Evolutionary conservation across 495 filamentous ascomycete species (phyloP), one percentile per base, ranked within the genome.

Genomic region (Sporormia fimetaria): DNA sequence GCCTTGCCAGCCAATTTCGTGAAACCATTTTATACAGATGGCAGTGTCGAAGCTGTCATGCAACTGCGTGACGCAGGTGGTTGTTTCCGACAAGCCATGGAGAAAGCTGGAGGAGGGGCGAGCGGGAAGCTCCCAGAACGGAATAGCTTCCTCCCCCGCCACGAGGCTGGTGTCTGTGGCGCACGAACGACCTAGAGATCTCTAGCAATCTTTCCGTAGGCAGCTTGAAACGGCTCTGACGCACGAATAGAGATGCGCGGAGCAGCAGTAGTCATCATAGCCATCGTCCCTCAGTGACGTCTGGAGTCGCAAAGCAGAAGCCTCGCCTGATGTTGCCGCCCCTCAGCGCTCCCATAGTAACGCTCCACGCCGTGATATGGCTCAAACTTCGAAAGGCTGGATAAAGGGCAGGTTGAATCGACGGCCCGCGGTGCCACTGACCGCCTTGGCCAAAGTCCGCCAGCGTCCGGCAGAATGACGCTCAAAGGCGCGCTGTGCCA

Each of bases 361-460:
- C 42, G 42, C 35, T 49, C 25, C 16, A 27, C 17, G 26, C 34
- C 18, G n/a, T n/a, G n/a, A n/a, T n/a, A n/a, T n/a, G n/a, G n/a
- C n/a, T n/a, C n/a, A n/a, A n/a, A n/a, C n/a, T n/a, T n/a, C n/a
- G n/a, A n/a, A n/a, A n/a, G n/a, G n/a, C n/a, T n/a, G n/a, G 33
- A 26, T 9, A 15, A 33, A 44, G n/a, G 46, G 47, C 40, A 51
- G 47, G 28, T 31, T 35, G 47, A 51, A 37, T 44, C 47, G 47
- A 39, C 47, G 47, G 47, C 41, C 47, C 47, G 47, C 25, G 2
- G 31, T 21, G 14, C 47, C 47, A 51, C 21, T 45, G 47, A 51
- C 41, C 47, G 47, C 47, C 41, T 18, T 40, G 35, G 25, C 17
- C 36, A 31, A 22, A n/a, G 24, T 51, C 29, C 25, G 29, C 18